Evolutionary conservation across 495 filamentous ascomycete species (phyloP).

Genomic region (Thermochaetoides thermophila): DNA sequence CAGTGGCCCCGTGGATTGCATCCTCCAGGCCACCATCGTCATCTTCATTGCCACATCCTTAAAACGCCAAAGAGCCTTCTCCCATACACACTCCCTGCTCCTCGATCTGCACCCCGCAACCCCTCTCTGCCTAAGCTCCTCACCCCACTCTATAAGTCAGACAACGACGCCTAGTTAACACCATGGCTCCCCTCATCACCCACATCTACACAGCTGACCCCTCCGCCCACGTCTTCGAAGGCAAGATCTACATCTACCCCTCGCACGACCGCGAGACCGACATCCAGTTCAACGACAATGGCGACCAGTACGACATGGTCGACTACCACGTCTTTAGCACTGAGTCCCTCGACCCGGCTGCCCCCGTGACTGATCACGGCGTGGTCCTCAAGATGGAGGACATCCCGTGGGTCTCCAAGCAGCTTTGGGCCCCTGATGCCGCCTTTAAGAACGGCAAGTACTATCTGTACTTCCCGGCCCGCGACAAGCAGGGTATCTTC

Average conservation of each 20-base stretch:
- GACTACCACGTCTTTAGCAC: constrained; percentile 53
- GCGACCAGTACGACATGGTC: constrained; percentile 70
- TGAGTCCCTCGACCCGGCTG: constrained; percentile 29
- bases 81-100: no score
- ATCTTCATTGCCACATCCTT: not conserved
- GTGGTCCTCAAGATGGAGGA: constrained; percentile 37
- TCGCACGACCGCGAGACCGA: constrained; percentile 49
- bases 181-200: constrained; percentile 40
- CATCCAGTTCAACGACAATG: constrained; percentile 58
- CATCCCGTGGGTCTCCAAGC: constrained; percentile 48
- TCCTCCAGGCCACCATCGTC: constrained; percentile 1
- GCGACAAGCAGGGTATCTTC: constrained; percentile 44
- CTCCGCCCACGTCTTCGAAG: constrained; percentile 50
- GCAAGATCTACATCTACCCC: constrained; percentile 48
- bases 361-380: constrained; percentile 43
- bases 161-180: no score
- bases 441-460: constrained; percentile 44
- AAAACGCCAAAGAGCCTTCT: not conserved
- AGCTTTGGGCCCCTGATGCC: constrained; percentile 52
- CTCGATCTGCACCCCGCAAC: constrained; percentile 1
- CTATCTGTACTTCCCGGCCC: constrained; percentile 50
- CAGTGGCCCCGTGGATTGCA: not conserved
- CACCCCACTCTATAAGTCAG: not conserved
- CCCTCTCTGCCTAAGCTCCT: constrained; percentile 5
- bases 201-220: constrained; percentile 58